Evolutionary conservation across 768 basidiomycete genomes (phyloP).

Genomic region (Amanita jacksonii): DNA sequence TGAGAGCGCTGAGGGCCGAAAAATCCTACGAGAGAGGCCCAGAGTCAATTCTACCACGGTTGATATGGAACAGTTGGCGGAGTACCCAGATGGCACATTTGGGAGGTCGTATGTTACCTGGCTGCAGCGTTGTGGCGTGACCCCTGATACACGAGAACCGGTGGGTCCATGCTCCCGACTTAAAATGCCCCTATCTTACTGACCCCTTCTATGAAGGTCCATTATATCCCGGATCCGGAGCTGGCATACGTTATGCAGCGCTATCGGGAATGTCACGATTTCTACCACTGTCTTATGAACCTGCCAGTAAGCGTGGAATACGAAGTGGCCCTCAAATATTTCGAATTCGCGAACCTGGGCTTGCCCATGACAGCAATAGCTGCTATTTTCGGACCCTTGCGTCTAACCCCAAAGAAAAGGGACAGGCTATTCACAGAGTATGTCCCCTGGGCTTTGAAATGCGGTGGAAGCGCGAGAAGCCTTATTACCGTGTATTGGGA

Average conservation of each 20-base stretch:
- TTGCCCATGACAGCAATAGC: slow-evolving; percentile 83
- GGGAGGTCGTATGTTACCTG: slow-evolving; percentile 84
- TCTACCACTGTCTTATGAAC: slow-evolving; percentile 87
- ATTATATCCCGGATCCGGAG: slow-evolving; percentile 90
- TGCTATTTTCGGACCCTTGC: slow-evolving; percentile 68
- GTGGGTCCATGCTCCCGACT: slow-evolving; percentile 31
- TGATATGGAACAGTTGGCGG: slow-evolving; percentile 55
- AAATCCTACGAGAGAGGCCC: slow-evolving; percentile 77
- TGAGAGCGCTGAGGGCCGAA: slow-evolving; percentile 69
- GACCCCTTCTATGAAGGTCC: slow-evolving; percentile 51
- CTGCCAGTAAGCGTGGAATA: slow-evolving; percentile 86
- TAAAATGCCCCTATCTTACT: too few species aligned
- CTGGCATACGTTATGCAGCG: slow-evolving; percentile 97
- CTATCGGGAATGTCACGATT: slow-evolving; percentile 96
- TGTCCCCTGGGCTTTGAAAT: slow-evolving; percentile 86
- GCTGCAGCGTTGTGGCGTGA: slow-evolving; percentile 81
- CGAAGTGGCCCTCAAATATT: slow-evolving; percentile 90
- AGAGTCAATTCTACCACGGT: slow-evolving; percentile 70
- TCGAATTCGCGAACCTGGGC: slow-evolving; percentile 88
- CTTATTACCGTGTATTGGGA: slow-evolving; percentile 96
- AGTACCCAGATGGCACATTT: slow-evolving; percentile 71
- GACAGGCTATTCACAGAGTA: slow-evolving; percentile 65
- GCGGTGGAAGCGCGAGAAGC: slow-evolving; percentile 64
- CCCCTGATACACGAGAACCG: slow-evolving; percentile 88
- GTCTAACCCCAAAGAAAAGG: slow-evolving; percentile 50